Percentiles rank a stretch among this genome's conserved stretches.
phyloP scores from a whole-genome alignment of 2,329 filamentous ascomycete species.

The Fusarium sterilihyphosum region DNA sequence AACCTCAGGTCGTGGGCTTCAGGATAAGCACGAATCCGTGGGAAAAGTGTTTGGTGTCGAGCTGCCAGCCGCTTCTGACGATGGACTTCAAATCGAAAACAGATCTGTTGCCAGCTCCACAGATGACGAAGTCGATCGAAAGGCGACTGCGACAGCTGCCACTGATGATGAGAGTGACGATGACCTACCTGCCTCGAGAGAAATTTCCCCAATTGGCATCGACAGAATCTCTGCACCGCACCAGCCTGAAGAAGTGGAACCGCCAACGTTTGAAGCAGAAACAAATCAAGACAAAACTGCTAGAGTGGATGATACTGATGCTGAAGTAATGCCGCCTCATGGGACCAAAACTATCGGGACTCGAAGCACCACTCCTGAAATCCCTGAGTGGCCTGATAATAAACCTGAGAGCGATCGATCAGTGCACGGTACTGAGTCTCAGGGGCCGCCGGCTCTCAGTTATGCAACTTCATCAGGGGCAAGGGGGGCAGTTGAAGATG shows the following conservation, averaged over 20 bases:
- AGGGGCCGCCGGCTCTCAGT: neutral
- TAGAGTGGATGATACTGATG: neutral
- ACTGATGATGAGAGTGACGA: slow-evolving; percentile 25
- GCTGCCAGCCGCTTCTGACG: neutral
- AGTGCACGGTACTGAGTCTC: neutral
- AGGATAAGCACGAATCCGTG: neutral
- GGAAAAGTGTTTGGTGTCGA: neutral
- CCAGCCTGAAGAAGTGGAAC: neutral
- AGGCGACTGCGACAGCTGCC: neutral
- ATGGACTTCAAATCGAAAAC: neutral
- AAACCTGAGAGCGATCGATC: neutral
- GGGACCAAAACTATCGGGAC: neutral
- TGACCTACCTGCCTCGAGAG: slow-evolving; percentile 3
- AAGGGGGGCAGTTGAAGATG: neutral
- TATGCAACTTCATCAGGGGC: neutral
- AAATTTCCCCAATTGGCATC: slow-evolving; percentile 9
- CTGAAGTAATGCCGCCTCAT: neutral
- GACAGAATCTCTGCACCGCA: slow-evolving; percentile 1
- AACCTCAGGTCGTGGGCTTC: neutral
- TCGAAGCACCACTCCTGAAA: neutral
- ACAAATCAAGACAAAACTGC: neutral
- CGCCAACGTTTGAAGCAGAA: neutral
- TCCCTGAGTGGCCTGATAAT: neutral
- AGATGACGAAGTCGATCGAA: neutral
- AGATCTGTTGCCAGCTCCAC: neutral